Evolutionary conservation across 2,329 filamentous ascomycete species (phyloP).

Genomic region (Pseudogymnoascus verrucosus): DNA sequence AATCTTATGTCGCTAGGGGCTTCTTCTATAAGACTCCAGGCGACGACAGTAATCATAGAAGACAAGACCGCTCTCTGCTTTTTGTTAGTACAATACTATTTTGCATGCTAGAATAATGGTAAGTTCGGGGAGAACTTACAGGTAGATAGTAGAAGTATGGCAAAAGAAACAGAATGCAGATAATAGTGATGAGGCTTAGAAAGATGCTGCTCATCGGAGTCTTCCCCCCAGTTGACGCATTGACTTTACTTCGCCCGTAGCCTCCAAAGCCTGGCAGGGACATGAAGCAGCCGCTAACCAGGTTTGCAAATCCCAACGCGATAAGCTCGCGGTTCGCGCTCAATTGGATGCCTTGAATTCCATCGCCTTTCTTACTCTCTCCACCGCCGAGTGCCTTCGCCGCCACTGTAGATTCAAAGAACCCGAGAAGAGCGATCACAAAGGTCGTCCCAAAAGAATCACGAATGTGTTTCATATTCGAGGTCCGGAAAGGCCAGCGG

Average conservation of each 20-base stretch:
- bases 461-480: slow-evolving; percentile 72
- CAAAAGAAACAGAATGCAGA: slow-evolving; percentile 73
- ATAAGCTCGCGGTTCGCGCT: slow-evolving; percentile 92
- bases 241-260: slow-evolving; percentile 93
- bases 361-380: slow-evolving; percentile 44
- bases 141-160: slow-evolving; percentile 94
- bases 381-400: slow-evolving; percentile 74
- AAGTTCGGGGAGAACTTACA: slow-evolving; percentile 45
- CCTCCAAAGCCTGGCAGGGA: slow-evolving; percentile 89
- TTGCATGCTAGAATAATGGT: slow-evolving; percentile 9
- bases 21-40: slow-evolving; percentile 91
- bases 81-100: slow-evolving; percentile 14
- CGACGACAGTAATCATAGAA: slow-evolving; percentile 90
- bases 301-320: slow-evolving; percentile 80
- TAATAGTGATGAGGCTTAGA: slow-evolving; percentile 70
- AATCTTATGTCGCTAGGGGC: slow-evolving; percentile 86
- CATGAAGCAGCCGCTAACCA: slow-evolving; percentile 89
- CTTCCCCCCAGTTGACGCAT: slow-evolving; percentile 81
- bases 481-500: slow-evolving; percentile 72
- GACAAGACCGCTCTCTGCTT: slow-evolving; percentile 82
- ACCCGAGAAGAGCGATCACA: slow-evolving; percentile 89
- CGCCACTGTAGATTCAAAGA: slow-evolving; percentile 95
- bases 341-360: slow-evolving; percentile 70
- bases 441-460: slow-evolving; percentile 87
- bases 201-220: slow-evolving; percentile 92